These are phyloP conservation scores for Echinosophora koreensis DNA, from an alignment of 306 rosid species.

Conservation along the genomic window DNA sequence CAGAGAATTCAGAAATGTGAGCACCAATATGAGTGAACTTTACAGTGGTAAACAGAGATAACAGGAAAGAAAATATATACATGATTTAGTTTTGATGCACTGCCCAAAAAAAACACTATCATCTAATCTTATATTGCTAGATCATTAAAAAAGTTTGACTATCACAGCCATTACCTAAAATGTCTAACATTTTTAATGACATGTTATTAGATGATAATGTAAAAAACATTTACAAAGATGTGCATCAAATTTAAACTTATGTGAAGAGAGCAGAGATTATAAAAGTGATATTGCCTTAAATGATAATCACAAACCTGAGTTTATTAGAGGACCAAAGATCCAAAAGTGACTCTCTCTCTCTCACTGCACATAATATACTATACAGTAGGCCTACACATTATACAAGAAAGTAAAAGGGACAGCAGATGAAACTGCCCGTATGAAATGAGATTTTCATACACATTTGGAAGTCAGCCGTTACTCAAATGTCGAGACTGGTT, in stretches of 20 bases:
- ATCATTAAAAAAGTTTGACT: too few relatives aligned
- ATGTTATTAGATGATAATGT: too few relatives aligned
- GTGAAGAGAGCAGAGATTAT: conserved; percentile 22
- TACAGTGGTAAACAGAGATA: conserved; percentile 7
- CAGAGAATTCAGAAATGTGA: background rate
- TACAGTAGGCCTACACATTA: conserved; percentile 65
- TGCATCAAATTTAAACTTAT: too few relatives aligned
- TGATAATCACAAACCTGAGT: conserved; percentile 57
- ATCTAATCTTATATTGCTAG: too few relatives aligned
- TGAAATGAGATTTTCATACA: conserved; percentile 56
- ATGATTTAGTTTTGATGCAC: too few relatives aligned
- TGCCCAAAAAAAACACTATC: background rate
- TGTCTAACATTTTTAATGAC: background rate
- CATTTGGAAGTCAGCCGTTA: conserved; percentile 52
- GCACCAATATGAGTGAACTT: conserved; percentile 25
- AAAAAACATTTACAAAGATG: background rate
- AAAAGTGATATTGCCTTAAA: conserved; percentile 42
- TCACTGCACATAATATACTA: conserved; percentile 64
- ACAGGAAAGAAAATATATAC: conserved; percentile 4
- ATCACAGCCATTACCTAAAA: background rate
- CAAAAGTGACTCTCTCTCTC: conserved; percentile 52
- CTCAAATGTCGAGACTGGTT: conserved; percentile 45
- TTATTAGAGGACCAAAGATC: conserved; percentile 54
- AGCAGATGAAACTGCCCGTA: conserved; percentile 54
- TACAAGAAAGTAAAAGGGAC: conserved; percentile 49